Evolutionary conservation across 306 rosid genomes (phyloP).

Genomic region (Nissolia schottii): DNA sequence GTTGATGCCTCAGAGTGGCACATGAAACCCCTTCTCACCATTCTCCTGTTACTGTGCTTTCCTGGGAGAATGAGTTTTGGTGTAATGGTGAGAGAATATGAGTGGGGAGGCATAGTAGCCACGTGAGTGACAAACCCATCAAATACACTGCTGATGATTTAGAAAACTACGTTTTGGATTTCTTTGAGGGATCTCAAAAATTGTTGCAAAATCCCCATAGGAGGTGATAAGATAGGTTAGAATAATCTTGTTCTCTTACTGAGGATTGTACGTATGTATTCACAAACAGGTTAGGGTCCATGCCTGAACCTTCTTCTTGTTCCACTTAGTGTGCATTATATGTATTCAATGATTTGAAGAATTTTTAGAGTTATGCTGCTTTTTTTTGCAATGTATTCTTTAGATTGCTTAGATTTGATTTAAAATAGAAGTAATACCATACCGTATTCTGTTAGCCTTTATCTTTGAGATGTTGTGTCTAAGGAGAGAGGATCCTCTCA

Average conservation of each 20-base stretch:
- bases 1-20: too few species aligned
- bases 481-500: too few species aligned
- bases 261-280: constrained; percentile 25
- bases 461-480: not conserved
- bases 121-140: constrained; percentile 61
- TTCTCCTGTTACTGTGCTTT: too few species aligned
- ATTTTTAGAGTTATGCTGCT: constrained; percentile 18
- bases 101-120: constrained; percentile 50
- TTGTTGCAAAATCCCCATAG: constrained; percentile 52
- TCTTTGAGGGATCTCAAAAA: constrained; percentile 80
- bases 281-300: constrained; percentile 30
- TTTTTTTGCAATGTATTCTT: constrained; percentile 27
- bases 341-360: constrained; percentile 21
- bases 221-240: constrained; percentile 43
- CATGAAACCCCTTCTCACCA: too few species aligned
- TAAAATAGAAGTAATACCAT: constrained; percentile 7
- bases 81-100: too few species aligned
- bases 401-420: constrained; percentile 15
- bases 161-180: constrained; percentile 65
- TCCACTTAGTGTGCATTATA: constrained; percentile 32
- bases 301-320: constrained; percentile 23
- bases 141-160: constrained; percentile 79
- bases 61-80: too few species aligned
- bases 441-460: not conserved
- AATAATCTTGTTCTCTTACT: constrained; percentile 30